phyloP scores from a whole-genome alignment of 345 rosid species.

The Populus simonii region DNA sequence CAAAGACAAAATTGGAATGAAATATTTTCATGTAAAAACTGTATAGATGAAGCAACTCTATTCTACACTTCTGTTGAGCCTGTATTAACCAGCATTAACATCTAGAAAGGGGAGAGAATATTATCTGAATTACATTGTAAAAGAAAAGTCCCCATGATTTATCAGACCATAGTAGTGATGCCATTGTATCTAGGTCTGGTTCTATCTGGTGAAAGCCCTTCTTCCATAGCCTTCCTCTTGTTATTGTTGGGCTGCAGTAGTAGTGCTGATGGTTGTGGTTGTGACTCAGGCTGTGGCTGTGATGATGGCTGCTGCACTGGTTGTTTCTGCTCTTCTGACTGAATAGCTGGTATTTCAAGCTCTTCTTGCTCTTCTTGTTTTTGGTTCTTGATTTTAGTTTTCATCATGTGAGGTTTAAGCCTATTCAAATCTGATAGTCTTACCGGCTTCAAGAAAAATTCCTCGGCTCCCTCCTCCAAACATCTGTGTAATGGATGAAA shows the following conservation, averaged over 20 bases:
- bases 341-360: conserved; percentile 18
- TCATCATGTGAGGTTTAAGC: conserved; percentile 54
- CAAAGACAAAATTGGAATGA: conserved; percentile 13
- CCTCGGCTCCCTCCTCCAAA: conserved; percentile 73
- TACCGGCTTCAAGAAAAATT: conserved; percentile 67
- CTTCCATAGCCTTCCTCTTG: conserved; percentile 64
- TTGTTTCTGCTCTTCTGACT: background rate
- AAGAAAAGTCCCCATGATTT: background rate
- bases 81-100: conserved; percentile 5
- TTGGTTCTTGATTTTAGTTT: conserved; percentile 34
- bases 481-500: conserved; percentile 37
- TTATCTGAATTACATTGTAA: conserved; percentile 12
- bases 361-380: conserved; percentile 16
- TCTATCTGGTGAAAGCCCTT: conserved; percentile 49
- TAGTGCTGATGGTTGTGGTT: background rate
- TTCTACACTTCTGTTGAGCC: conserved; percentile 25
- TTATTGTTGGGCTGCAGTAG: conserved; percentile 21
- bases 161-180: conserved; percentile 35
- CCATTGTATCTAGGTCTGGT: conserved; percentile 48
- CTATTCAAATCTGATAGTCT: conserved; percentile 47
- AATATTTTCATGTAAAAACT: conserved; percentile 8
- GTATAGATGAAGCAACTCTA: conserved; percentile 18
- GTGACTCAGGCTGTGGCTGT: background rate
- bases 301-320: background rate
- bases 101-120: background rate